These are phyloP conservation scores for Fusarium nanum DNA, from an alignment of 2,329 filamentous ascomycete genomes.

Conservation along the genomic window DNA sequence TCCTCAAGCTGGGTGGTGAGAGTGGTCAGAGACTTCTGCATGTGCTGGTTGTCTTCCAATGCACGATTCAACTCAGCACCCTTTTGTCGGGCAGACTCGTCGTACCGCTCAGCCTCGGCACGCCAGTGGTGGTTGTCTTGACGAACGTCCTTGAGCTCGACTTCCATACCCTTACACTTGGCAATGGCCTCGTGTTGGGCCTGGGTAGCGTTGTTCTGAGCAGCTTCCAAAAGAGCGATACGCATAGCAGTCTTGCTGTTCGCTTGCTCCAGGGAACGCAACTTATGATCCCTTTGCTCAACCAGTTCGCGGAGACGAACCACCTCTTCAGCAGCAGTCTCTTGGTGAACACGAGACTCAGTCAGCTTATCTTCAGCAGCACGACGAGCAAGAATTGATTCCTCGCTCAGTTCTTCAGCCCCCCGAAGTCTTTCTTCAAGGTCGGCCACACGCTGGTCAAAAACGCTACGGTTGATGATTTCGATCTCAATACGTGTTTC, in stretches of 20 bases:
- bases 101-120: slow-evolving; percentile 69
- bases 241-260: slow-evolving; percentile 68
- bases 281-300: slow-evolving; percentile 76
- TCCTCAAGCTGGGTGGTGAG: slow-evolving; percentile 85
- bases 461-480: slow-evolving; percentile 69
- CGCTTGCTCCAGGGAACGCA: slow-evolving; percentile 69
- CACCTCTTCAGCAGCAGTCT: slow-evolving; percentile 78
- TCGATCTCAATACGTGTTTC: slow-evolving; percentile 71
- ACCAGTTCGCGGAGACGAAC: slow-evolving; percentile 73
- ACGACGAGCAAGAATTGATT: slow-evolving; percentile 71
- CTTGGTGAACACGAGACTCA: slow-evolving; percentile 77
- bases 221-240: slow-evolving; percentile 74
- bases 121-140: slow-evolving; percentile 72
- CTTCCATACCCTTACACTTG: slow-evolving; percentile 64
- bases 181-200: slow-evolving; percentile 66
- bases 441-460: slow-evolving; percentile 72
- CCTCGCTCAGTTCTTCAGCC: slow-evolving; percentile 72
- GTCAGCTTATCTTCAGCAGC: slow-evolving; percentile 78
- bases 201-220: slow-evolving; percentile 69
- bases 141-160: slow-evolving; percentile 65
- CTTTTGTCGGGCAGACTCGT: slow-evolving; percentile 62
- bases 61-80: slow-evolving; percentile 62
- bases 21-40: slow-evolving; percentile 78
- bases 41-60: slow-evolving; percentile 73
- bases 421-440: slow-evolving; percentile 75